Evolutionary conservation across 169 alveolate species (phyloP).

Genomic region (Ichthyophthirius multifiliis): DNA sequence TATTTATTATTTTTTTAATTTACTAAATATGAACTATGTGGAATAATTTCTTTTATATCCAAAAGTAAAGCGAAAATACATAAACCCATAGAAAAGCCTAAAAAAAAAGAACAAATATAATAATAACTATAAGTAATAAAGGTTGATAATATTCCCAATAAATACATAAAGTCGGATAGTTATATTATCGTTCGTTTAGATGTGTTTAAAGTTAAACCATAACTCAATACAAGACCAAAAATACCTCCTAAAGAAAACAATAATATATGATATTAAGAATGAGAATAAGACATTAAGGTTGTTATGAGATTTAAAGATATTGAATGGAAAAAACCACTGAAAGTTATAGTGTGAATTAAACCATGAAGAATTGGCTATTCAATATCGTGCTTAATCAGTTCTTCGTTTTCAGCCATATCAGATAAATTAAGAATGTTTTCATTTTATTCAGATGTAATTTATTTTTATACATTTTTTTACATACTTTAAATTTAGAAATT

Average conservation of each 20-base stretch:
- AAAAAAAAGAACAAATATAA: background rate
- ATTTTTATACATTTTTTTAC: background rate
- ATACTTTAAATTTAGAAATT: background rate
- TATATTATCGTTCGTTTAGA: background rate
- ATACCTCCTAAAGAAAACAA: background rate
- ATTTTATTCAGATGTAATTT: background rate
- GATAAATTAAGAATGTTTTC: background rate
- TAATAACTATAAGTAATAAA: background rate
- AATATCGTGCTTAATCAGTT: no score
- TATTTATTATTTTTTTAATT: background rate
- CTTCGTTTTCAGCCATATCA: background rate
- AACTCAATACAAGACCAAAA: background rate
- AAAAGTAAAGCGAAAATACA: background rate
- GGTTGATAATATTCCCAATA: background rate
- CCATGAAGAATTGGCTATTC: background rate
- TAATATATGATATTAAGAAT: background rate
- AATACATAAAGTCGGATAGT: background rate
- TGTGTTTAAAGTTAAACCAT: background rate
- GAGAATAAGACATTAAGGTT: background rate
- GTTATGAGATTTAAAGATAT: background rate
- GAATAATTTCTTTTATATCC: background rate
- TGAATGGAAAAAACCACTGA: slow-evolving; percentile 12
- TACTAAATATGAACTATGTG: background rate
- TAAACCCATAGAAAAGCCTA: background rate
- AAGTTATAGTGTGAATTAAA: background rate